Evolutionary conservation across 2,329 filamentous ascomycete species (phyloP), one percentile per base, ranked within the genome.

Genomic region (Pleoardoris graminearum): DNA sequence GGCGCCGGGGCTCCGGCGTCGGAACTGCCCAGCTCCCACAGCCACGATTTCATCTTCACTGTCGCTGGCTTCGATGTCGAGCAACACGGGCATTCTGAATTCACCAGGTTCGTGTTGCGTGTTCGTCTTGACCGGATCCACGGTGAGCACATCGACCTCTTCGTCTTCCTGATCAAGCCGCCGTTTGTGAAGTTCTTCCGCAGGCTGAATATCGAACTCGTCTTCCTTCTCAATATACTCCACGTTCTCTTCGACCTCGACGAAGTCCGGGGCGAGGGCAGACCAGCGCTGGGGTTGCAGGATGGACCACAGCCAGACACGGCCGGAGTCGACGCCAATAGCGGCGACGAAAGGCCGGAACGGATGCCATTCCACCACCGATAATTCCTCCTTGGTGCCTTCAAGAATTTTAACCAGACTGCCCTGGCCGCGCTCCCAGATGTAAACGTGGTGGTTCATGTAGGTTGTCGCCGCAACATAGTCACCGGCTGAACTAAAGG

Each of bases 391-490:
- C 67, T 95, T 95, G 1, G 93, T 92, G 0, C 94, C 93, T 72
- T 99, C 95, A 33, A 99, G 81, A 78, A 99, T 99, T 73, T 96
- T 95, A 48, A 97, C 92, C 51, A 99, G 78, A 74, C 91, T 96
- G 45, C 94, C 94, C 66, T 95, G 91, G 50, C 88, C 89, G 49
- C 94, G 86, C 76, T 99, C 94, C 94, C 93, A 97, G 23, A 97
- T 92, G 75, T 97, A 97, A 58, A 99, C 89, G 74, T 99, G 93
- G 65, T 97, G 92, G 68, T 99, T 99, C 80, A 97, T 97, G 73
- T 91, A 96, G 1, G 94, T 97, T 22, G 91, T 96, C 0, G 95
- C 94, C 21, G 91, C 91, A 35, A 99, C 91, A 70, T 97, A 97
- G 74, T 99, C 94, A 47, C 91, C 92, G 0, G 90, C 94, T 1